Evolutionary conservation across 148 eudicot species (phyloP).

Genomic region (Pharnaceum exiguum): DNA sequence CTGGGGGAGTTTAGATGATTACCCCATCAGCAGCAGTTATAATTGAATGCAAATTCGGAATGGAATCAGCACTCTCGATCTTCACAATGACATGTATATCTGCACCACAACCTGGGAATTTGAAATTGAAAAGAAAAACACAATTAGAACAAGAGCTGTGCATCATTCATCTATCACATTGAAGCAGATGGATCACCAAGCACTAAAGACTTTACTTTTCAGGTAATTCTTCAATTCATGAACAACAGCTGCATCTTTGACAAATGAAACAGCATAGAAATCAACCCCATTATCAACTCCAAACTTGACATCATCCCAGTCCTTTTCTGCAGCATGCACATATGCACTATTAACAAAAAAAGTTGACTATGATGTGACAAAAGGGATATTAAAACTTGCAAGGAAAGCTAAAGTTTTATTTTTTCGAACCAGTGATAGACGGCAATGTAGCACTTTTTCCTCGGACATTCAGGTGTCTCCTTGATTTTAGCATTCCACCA

Average conservation of each 20-base stretch:
- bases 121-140: conserved; percentile 1
- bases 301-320: conserved; percentile 99
- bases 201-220: conserved; percentile 40
- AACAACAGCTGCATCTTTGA: conserved; percentile 90
- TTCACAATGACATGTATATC: conserved; percentile 92
- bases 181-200: neutral
- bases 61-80: conserved; percentile 84
- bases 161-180: neutral
- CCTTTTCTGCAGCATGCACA: conserved; percentile 68
- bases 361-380: neutral
- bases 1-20: conserved; percentile 13
- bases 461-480: conserved; percentile 92
- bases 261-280: conserved; percentile 97
- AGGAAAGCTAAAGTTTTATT: neutral
- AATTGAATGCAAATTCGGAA: conserved; percentile 75
- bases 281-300: conserved; percentile 95
- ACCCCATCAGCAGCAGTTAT: conserved; percentile 91
- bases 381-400: neutral
- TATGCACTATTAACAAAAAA: neutral
- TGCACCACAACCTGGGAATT: conserved; percentile 69
- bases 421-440: conserved; percentile 80
- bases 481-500: conserved; percentile 97
- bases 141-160: neutral
- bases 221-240: conserved; percentile 94
- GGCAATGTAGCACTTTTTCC: conserved; percentile 99